These are phyloP conservation scores for Centrapalus pauciflorus DNA, from an alignment of 129 eudicot genomes.

Conservation along the genomic window DNA sequence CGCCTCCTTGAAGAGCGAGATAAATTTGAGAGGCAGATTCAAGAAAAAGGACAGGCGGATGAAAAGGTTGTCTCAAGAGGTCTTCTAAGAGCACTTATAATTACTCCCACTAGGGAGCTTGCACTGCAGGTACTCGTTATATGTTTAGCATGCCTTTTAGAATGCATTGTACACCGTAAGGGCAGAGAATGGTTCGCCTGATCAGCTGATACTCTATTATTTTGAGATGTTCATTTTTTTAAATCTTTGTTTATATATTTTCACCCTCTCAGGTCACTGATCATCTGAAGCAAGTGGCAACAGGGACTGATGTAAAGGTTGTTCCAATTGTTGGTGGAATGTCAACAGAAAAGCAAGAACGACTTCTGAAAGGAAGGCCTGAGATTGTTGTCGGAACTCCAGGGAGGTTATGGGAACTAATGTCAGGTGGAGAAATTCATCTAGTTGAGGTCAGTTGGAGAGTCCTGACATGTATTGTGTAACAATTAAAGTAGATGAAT, in stretches of 20 bases:
- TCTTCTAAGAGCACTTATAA: conserved; percentile 76
- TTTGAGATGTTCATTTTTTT: not conserved
- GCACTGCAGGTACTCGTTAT: conserved; percentile 73
- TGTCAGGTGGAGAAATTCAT: conserved; percentile 94
- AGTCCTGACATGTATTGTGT: not conserved
- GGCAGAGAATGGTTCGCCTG: not conserved
- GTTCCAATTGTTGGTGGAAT: conserved; percentile 96
- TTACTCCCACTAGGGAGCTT: conserved; percentile 96
- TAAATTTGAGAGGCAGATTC: conserved; percentile 43
- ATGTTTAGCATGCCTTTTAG: not conserved
- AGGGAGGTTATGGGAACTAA: conserved; percentile 94
- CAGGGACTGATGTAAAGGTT: conserved; percentile 60
- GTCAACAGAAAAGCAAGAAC: conserved; percentile 94
- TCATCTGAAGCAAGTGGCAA: conserved; percentile 77
- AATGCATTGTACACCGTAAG: not conserved
- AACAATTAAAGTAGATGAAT: not conserved
- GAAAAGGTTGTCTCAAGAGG: conserved; percentile 54
- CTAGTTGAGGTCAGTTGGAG: conserved; percentile 69
- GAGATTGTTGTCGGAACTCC: conserved; percentile 99
- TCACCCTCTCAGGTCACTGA: conserved; percentile 59
- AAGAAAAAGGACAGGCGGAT: conserved; percentile 46
- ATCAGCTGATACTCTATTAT: not conserved
- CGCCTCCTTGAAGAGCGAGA: conserved; percentile 92
- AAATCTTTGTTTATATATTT: not conserved
- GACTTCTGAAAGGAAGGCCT: conserved; percentile 83